phyloP scores from a whole-genome alignment of 2,329 filamentous ascomycete species.

The Zymoseptoria pseudotritici region DNA sequence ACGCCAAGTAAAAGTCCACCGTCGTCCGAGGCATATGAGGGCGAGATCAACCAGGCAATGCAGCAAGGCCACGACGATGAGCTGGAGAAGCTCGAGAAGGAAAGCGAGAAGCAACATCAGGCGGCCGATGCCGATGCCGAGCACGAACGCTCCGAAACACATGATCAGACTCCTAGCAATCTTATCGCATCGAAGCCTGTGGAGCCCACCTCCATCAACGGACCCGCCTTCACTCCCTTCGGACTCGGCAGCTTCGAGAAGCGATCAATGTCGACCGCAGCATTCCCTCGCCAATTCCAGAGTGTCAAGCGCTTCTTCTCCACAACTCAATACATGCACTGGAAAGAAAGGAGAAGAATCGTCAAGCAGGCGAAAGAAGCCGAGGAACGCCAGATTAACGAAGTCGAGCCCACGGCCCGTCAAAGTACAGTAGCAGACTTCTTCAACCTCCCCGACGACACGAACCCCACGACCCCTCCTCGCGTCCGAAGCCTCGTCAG shows the following conservation, averaged over 20 bases:
- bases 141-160: slow-evolving; percentile 25
- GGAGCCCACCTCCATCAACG: not conserved
- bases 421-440: slow-evolving; percentile 20
- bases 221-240: not conserved
- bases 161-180: not conserved
- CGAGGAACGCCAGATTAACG: too few species aligned
- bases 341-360: not conserved
- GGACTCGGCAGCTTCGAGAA: not conserved
- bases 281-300: not conserved
- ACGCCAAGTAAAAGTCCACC: not conserved
- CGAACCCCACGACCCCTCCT: not conserved
- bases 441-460: slow-evolving; percentile 12
- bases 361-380: not conserved
- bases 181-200: not conserved
- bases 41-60: slow-evolving; percentile 37
- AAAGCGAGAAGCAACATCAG: slow-evolving; percentile 33
- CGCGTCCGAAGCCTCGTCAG: slow-evolving; percentile 14
- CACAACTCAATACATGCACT: not conserved
- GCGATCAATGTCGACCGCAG: not conserved
- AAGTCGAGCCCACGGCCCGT: slow-evolving; percentile 10
- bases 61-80: slow-evolving; percentile 60
- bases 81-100: slow-evolving; percentile 39
- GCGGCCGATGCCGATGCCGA: slow-evolving; percentile 27
- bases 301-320: slow-evolving; percentile 3
- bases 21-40: not conserved